These are phyloP conservation scores for Byssoonygena ceratinophila DNA, from an alignment of 2,329 filamentous ascomycete genomes.

Conservation along the genomic window DNA sequence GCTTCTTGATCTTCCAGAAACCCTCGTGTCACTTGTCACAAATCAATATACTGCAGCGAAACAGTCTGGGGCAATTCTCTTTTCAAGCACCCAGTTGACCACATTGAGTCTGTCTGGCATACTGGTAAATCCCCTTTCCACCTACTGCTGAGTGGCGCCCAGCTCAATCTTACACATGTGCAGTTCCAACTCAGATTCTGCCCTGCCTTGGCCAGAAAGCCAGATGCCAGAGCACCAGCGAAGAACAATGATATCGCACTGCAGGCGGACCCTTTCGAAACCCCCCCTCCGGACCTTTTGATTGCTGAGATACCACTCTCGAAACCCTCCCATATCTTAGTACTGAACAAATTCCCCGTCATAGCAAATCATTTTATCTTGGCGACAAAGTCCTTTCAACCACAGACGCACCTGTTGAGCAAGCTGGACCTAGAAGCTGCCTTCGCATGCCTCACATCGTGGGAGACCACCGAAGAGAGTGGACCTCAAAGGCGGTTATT, in stretches of 20 bases:
- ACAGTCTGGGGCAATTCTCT: constrained; percentile 29
- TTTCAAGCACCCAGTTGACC: constrained; percentile 33
- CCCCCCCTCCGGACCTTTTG: constrained; percentile 22
- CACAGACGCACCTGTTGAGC: constrained; percentile 37
- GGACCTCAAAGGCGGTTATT: constrained; percentile 27
- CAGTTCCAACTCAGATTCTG: constrained; percentile 43
- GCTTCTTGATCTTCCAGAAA: constrained; percentile 30
- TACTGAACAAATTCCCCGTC: constrained; percentile 42
- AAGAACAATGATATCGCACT: constrained; percentile 14
- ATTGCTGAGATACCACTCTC: constrained; percentile 14
- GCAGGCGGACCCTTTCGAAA: constrained; percentile 37
- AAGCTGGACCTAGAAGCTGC: constrained; percentile 34
- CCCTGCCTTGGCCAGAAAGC: constrained; percentile 39
- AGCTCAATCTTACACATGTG: background rate
- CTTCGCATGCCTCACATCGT: constrained; percentile 35
- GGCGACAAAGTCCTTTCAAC: constrained; percentile 35
- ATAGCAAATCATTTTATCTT: constrained; percentile 42
- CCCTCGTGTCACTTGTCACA: constrained; percentile 28
- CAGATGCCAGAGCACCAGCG: constrained; percentile 18
- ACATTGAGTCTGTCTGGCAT: constrained; percentile 28
- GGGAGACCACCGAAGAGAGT: constrained; percentile 21
- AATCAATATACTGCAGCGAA: constrained; percentile 29
- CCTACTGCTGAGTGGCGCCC: too few relatives aligned
- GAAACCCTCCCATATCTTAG: constrained; percentile 31
- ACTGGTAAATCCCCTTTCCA: constrained; percentile 22